phyloP scores from a whole-genome alignment of 192 early-diverging fungal genomes.

The Linnemannia hyalina region DNA sequence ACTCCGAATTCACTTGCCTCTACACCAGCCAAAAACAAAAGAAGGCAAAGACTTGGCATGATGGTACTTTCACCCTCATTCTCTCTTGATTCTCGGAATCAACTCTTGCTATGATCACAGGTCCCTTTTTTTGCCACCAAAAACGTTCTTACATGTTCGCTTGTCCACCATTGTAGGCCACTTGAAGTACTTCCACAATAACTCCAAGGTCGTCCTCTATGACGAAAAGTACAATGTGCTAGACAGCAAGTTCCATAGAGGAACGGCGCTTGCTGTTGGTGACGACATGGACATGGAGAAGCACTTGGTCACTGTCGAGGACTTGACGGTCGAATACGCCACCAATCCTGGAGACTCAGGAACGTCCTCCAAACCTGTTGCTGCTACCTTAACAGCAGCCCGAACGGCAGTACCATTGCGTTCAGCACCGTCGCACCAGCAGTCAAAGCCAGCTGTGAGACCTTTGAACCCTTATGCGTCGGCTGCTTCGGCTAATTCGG shows the following conservation, averaged over 20 bases:
- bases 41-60: slow-evolving; percentile 69
- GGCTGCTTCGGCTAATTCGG: neutral
- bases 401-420: neutral
- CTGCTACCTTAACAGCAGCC: neutral
- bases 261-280: slow-evolving; percentile 30
- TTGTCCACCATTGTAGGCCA: slow-evolving; percentile 50
- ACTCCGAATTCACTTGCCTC: slow-evolving; percentile 55
- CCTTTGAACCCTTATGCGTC: neutral
- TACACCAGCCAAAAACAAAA: slow-evolving; percentile 67
- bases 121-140: slow-evolving; percentile 13
- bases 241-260: slow-evolving; percentile 53
- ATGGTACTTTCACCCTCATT: slow-evolving; percentile 40
- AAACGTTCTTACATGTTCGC: slow-evolving; percentile 14
- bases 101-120: neutral
- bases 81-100: neutral
- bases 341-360: slow-evolving; percentile 26
- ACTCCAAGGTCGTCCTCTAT: slow-evolving; percentile 57
- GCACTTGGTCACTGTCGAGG: slow-evolving; percentile 61
- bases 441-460: neutral
- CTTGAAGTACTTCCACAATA: slow-evolving; percentile 41
- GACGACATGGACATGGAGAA: slow-evolving; percentile 68
- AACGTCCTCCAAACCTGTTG: neutral
- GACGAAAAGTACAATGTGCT: slow-evolving; percentile 60
- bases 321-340: slow-evolving; percentile 26
- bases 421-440: neutral